phyloP scores from a whole-genome alignment of 495 filamentous ascomycete species.

The Lepraria neglecta region DNA sequence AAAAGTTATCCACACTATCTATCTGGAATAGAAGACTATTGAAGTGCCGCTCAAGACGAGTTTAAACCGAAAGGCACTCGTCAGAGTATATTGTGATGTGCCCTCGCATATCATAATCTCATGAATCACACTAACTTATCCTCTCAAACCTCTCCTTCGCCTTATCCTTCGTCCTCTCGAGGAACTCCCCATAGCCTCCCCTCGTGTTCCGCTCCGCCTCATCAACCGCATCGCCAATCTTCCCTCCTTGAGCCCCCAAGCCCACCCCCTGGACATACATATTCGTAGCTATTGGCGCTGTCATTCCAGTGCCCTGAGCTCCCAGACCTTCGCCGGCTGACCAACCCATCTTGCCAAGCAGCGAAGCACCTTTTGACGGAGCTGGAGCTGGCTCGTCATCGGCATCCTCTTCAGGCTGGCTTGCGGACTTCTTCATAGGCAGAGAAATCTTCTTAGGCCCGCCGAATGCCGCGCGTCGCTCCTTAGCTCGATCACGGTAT shows the following conservation, averaged over 20 bases:
- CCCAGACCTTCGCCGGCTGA: slow-evolving; percentile 73
- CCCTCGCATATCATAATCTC: too few species aligned
- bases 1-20: too few species aligned
- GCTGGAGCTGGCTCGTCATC: slow-evolving; percentile 36
- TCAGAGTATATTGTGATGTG: neutral
- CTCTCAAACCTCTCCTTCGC: slow-evolving; percentile 72
- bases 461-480: slow-evolving; percentile 71
- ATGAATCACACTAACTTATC: slow-evolving; percentile 36
- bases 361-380: slow-evolving; percentile 71
- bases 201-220: slow-evolving; percentile 70
- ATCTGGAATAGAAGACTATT: too few species aligned
- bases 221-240: slow-evolving; percentile 75
- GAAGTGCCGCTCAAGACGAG: neutral
- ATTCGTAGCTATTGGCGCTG: slow-evolving; percentile 67
- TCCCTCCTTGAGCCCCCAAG: slow-evolving; percentile 74
- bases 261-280: slow-evolving; percentile 81
- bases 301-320: slow-evolving; percentile 69
- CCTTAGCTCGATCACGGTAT: slow-evolving; percentile 80
- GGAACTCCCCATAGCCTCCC: slow-evolving; percentile 63
- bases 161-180: slow-evolving; percentile 70
- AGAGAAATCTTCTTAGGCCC: slow-evolving; percentile 50
- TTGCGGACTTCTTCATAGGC: slow-evolving; percentile 36
- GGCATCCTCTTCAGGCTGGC: slow-evolving; percentile 33
- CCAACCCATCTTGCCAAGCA: slow-evolving; percentile 92
- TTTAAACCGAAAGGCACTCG: neutral